Percentiles rank a stretch among this genome's conserved stretches.
Conservation (phyloP, 208 protist genomes). For the Endotrypanum monterogeii region DNA sequence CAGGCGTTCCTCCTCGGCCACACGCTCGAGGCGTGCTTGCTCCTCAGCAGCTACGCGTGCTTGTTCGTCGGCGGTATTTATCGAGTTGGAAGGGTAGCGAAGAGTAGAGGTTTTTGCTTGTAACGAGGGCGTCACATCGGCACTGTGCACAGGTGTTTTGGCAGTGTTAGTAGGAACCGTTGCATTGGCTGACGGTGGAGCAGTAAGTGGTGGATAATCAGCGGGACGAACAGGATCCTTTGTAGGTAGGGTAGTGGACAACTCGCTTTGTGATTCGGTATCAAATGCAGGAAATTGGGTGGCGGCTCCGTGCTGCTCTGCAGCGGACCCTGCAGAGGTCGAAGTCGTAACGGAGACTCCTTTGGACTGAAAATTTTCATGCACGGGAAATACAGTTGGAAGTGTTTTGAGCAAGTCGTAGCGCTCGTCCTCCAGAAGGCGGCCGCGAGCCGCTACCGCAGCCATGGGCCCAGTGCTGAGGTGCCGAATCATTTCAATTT, state of each 20-base stretch:
- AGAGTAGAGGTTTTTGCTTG: too few species aligned
- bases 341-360: not conserved
- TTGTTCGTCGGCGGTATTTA: too few species aligned
- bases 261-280: too few species aligned
- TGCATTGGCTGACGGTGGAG: not conserved
- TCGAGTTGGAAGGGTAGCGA: too few species aligned
- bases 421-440: slow-evolving; percentile 51
- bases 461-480: slow-evolving; percentile 44
- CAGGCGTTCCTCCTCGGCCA: slow-evolving; percentile 4
- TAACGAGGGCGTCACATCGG: too few species aligned
- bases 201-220: not conserved
- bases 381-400: not conserved
- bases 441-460: slow-evolving; percentile 39
- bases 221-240: too few species aligned
- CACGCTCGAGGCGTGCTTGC: slow-evolving; percentile 10
- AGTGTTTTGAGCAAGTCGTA: slow-evolving; percentile 50
- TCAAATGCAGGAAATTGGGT: not conserved
- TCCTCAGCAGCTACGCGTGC: too few species aligned
- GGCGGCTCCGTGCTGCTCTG: not conserved
- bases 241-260: not conserved
- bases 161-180: not conserved
- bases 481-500: slow-evolving; percentile 35
- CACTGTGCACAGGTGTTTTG: too few species aligned
- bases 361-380: not conserved
- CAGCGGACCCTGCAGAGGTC: not conserved